Percentiles rank a stretch among this genome's conserved stretches.
Evolutionary conservation across 2,329 filamentous ascomycete species (phyloP).

Genomic region (Ceratocystis huliohia): DNA sequence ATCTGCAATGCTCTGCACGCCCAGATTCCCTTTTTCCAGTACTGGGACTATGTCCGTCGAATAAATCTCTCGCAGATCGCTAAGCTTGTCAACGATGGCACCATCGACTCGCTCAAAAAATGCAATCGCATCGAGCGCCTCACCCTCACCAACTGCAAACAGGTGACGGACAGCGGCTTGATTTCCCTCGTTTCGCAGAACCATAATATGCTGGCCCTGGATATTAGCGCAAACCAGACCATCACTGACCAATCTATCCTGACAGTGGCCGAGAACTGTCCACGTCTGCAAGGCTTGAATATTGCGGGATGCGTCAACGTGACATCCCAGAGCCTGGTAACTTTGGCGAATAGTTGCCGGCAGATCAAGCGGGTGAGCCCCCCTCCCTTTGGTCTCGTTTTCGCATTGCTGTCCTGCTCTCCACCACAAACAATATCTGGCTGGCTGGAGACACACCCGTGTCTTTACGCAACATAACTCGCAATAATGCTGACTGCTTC

Average conservation of each 20-base stretch:
- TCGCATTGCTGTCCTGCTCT: neutral
- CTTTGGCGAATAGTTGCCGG: conserved; percentile 67
- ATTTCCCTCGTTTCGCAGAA: conserved; percentile 69
- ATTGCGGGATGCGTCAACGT: conserved; percentile 76
- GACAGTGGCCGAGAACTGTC: conserved; percentile 68
- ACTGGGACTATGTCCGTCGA: conserved; percentile 79
- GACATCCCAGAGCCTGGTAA: conserved; percentile 72
- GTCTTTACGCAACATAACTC: neutral
- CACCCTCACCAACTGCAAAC: conserved; percentile 79
- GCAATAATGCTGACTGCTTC: conserved; percentile 51
- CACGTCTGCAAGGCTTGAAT: conserved; percentile 79
- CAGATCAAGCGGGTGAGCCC: conserved; percentile 69
- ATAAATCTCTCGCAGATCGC: conserved; percentile 76
- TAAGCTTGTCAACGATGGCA: conserved; percentile 71
- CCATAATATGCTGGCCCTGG: conserved; percentile 69
- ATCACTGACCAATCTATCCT: conserved; percentile 73
- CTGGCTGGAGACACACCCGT: too few species aligned
- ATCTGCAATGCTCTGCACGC: conserved; percentile 69
- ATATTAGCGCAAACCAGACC: conserved; percentile 73
- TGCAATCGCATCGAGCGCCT: conserved; percentile 89
- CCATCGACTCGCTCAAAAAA: conserved; percentile 62
- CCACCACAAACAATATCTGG: neutral
- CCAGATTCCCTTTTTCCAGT: conserved; percentile 69
- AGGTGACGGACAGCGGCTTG: conserved; percentile 72
- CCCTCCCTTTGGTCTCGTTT: conserved; percentile 4